phyloP scores from a whole-genome alignment of 2,329 filamentous ascomycete genomes.

The Xylariales sp. region DNA sequence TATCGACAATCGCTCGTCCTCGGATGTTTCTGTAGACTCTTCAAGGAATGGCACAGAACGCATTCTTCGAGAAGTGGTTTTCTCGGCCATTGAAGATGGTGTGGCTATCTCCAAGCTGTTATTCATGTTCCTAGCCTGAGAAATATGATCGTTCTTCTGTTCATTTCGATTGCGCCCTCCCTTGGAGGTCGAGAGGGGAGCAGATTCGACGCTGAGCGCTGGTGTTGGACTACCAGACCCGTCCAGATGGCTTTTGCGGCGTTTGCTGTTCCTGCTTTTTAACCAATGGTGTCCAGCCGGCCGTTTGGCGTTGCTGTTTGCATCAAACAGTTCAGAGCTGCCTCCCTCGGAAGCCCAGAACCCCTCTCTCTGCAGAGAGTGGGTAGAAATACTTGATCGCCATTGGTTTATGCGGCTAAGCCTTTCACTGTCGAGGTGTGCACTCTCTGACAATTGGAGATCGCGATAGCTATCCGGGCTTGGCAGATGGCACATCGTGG shows the following conservation, averaged over 20 bases:
- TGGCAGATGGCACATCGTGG: constrained; percentile 35
- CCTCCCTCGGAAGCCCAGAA: constrained; percentile 23
- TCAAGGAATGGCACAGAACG: too few species aligned
- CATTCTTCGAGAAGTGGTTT: too few species aligned
- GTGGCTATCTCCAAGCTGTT: too few species aligned
- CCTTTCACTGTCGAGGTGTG: constrained; percentile 12
- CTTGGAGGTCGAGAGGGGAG: too few species aligned
- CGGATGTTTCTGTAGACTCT: too few species aligned
- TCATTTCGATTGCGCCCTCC: too few species aligned
- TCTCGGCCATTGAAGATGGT: too few species aligned
- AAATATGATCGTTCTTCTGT: too few species aligned
- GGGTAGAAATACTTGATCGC: constrained; percentile 15
- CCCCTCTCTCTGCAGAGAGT: constrained; percentile 15
- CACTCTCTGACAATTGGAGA: constrained; percentile 10
- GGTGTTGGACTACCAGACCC: constrained; percentile 3
- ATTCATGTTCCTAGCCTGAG: too few species aligned
- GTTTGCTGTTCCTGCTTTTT: constrained; percentile 20
- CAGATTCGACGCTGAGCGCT: too few species aligned
- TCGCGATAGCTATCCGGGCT: constrained; percentile 25
- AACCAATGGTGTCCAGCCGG: constrained; percentile 20
- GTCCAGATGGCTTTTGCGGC: constrained; percentile 15
- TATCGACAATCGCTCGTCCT: too few species aligned
- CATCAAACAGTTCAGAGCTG: constrained; percentile 1
- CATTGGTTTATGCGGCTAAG: constrained; percentile 19
- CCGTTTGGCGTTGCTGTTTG: constrained; percentile 12